Conservation (phyloP, 1,284 basidiomycete genomes). For the Heterobasidion annosum region DNA sequence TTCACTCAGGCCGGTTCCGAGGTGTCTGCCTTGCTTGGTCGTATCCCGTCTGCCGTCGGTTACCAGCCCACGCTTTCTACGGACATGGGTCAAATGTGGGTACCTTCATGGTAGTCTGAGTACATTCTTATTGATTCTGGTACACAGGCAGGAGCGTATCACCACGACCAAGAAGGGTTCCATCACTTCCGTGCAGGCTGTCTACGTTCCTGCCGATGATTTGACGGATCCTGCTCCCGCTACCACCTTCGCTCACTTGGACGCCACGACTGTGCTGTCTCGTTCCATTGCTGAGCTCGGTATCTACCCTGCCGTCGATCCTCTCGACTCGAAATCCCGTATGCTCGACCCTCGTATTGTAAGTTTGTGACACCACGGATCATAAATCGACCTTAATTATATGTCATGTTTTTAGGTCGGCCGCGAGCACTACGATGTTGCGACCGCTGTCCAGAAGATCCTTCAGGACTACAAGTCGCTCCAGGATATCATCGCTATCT, state of each 20-base stretch:
- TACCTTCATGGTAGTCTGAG: constrained; percentile 13
- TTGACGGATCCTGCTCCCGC: constrained; percentile 99
- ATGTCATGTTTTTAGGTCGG: constrained; percentile 39
- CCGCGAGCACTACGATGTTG: constrained; percentile 90
- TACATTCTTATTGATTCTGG: constrained; percentile 9
- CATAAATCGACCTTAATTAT: constrained; percentile 1
- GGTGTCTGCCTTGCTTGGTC: constrained; percentile 98
- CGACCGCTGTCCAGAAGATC: constrained; percentile 95
- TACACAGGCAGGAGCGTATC: constrained; percentile 86
- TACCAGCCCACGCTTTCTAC: constrained; percentile 99
- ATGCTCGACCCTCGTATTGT: constrained; percentile 99
- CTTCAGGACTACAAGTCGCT: constrained; percentile 99
- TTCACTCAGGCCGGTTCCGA: constrained; percentile 99
- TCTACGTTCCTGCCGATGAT: constrained; percentile 99
- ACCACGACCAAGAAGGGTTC: constrained; percentile 99
- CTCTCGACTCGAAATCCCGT: constrained; percentile 98
- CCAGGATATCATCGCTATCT: constrained; percentile 93
- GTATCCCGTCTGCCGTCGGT: constrained; percentile 99
- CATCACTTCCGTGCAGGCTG: constrained; percentile 98
- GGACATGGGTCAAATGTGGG: constrained; percentile 99
- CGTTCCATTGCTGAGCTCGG: constrained; percentile 99
- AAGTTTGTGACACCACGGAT: constrained; percentile 24
- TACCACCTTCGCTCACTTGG: constrained; percentile 99
- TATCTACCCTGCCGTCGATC: constrained; percentile 99
- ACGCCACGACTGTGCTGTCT: constrained; percentile 97